Conservation (phyloP, 371 early-diverging fungal genomes). For the Mucor saturninus region DNA sequence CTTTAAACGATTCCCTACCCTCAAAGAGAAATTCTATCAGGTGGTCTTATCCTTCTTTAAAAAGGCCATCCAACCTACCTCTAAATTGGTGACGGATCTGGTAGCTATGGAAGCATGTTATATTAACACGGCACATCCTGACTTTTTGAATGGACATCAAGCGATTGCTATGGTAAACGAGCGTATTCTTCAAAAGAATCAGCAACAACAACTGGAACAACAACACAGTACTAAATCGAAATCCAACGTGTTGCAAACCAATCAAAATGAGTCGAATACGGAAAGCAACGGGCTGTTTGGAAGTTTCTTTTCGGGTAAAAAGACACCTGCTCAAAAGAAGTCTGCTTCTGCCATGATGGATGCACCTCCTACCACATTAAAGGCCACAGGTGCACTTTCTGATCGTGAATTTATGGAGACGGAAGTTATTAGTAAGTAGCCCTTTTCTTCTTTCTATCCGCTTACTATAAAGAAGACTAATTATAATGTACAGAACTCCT, state of each 20-base stretch:
- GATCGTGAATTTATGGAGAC: conserved; percentile 97
- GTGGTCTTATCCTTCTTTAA: conserved; percentile 93
- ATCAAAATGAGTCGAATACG: background rate
- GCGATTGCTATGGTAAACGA: conserved; percentile 94
- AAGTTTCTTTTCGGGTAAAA: conserved; percentile 85
- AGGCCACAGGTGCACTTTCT: conserved; percentile 91
- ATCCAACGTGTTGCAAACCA: conserved; percentile 15
- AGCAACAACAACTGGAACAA: conserved; percentile 7
- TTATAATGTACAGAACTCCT: conserved; percentile 70
- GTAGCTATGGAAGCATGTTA: conserved; percentile 94
- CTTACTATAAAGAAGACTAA: background rate
- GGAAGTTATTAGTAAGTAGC: conserved; percentile 90
- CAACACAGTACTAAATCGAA: conserved; percentile 1
- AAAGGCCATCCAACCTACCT: conserved; percentile 85
- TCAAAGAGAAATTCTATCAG: conserved; percentile 88
- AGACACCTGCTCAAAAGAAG: conserved; percentile 56
- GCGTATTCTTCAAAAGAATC: conserved; percentile 50
- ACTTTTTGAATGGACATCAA: conserved; percentile 95
- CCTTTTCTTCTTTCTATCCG: too few relatives aligned
- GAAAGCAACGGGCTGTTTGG: conserved; percentile 80
- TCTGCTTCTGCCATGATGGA: conserved; percentile 61
- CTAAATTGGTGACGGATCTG: conserved; percentile 90
- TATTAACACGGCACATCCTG: conserved; percentile 98
- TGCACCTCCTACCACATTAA: conserved; percentile 92
- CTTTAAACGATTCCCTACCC: conserved; percentile 94